These are phyloP conservation scores for Globisporangium mamillatum DNA, from an alignment of 352 stramenopile genomes.

Conservation along the genomic window DNA sequence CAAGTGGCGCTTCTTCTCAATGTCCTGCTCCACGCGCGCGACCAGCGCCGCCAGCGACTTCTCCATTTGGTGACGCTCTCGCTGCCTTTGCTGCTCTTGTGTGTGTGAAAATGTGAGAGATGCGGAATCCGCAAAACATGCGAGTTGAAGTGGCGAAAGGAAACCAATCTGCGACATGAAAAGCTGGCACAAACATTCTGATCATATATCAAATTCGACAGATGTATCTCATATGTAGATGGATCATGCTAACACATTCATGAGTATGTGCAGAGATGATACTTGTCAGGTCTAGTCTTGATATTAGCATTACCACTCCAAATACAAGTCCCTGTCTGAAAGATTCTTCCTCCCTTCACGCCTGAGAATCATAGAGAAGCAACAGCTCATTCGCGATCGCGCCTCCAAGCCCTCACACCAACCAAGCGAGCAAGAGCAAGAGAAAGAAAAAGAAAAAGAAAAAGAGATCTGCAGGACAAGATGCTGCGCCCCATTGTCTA, in stretches of 20 bases:
- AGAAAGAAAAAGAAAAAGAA: neutral
- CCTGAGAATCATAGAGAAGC: constrained; percentile 1
- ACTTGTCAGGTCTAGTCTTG: neutral
- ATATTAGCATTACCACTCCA: neutral
- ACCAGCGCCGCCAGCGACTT: constrained; percentile 1
- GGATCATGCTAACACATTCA: no score
- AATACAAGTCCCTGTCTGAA: constrained; percentile 6
- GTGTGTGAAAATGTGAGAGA: neutral
- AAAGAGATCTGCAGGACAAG: neutral
- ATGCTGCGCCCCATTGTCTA: constrained; percentile 18
- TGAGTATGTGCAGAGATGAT: no score
- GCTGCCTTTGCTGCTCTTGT: neutral
- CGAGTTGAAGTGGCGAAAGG: neutral
- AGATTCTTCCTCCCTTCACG: constrained; percentile 6
- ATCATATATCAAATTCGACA: neutral
- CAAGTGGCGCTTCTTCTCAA: constrained; percentile 37
- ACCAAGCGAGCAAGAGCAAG: neutral
- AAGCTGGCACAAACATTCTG: neutral
- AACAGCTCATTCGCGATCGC: neutral
- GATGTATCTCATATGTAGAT: neutral
- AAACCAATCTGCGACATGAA: neutral
- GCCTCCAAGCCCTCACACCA: neutral
- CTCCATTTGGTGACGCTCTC: neutral
- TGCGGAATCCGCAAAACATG: neutral
- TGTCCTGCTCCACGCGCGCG: constrained; percentile 30